Evolutionary conservation across 2,329 filamentous ascomycete genomes (phyloP).

Genomic region (Raffaelea arxii): DNA sequence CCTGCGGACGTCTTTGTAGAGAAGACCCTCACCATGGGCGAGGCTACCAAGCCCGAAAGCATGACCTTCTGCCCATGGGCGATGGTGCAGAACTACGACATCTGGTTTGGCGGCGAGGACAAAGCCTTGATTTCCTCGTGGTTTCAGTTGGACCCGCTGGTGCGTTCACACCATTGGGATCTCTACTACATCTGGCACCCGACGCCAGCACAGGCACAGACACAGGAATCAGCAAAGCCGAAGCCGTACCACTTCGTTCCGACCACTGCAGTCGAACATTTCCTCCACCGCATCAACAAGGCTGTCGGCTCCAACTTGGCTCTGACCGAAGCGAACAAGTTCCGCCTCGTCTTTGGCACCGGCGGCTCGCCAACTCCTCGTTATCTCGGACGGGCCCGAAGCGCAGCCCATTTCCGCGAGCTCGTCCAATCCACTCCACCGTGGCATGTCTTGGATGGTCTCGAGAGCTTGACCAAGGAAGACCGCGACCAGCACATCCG

Average conservation of each 20-base stretch:
- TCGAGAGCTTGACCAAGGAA: too few species aligned
- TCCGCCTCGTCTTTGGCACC: constrained; percentile 52
- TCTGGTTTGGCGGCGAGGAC: constrained; percentile 43
- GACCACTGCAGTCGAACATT: constrained; percentile 46
- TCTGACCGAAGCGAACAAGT: constrained; percentile 31
- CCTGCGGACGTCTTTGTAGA: too few species aligned
- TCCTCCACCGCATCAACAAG: constrained; percentile 56
- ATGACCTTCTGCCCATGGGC: constrained; percentile 37
- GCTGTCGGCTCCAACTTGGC: constrained; percentile 45
- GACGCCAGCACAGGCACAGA: constrained; percentile 25
- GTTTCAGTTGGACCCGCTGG: constrained; percentile 46
- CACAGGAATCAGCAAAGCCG: too few species aligned
- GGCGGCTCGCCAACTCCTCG: constrained; percentile 54
- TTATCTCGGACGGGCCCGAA: constrained; percentile 51
- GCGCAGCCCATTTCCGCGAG: constrained; percentile 19
- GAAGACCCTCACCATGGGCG: too few species aligned
- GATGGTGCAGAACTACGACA: constrained; percentile 47
- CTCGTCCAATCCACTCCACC: neutral
- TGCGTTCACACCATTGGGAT: constrained; percentile 59
- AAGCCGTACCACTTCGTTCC: constrained; percentile 56
- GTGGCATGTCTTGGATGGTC: too few species aligned
- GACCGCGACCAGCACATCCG: too few species aligned
- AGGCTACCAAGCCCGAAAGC: constrained; percentile 4
- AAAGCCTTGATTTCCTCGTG: constrained; percentile 39
- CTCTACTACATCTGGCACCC: constrained; percentile 60